phyloP scores from a whole-genome alignment of 1,284 basidiomycete species.

The Fistulinella cinereoalba region DNA sequence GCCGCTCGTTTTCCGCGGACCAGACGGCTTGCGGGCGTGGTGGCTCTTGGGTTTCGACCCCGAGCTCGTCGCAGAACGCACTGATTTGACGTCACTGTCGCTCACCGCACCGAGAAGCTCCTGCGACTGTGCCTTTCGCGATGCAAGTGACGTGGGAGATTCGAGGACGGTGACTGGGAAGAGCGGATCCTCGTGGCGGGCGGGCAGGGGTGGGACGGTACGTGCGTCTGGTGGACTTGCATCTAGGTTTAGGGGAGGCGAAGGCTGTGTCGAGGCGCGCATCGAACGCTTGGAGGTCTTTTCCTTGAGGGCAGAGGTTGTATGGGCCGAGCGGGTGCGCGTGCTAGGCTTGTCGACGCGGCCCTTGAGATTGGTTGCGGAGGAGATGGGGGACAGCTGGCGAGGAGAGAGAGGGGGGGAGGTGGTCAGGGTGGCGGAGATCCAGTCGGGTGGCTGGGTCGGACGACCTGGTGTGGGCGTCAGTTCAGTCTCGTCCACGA shows the following conservation, averaged over 20 bases:
- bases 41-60: slow-evolving; percentile 33
- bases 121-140: slow-evolving; percentile 24
- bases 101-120: slow-evolving; percentile 27
- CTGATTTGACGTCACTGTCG: slow-evolving; percentile 43
- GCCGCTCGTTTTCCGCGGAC: slow-evolving; percentile 48
- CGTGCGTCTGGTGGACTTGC: slow-evolving; percentile 8
- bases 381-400: slow-evolving; percentile 38
- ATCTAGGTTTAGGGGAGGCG: slow-evolving; percentile 27
- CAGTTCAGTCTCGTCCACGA: slow-evolving; percentile 26
- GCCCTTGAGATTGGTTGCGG: slow-evolving; percentile 39
- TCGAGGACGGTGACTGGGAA: slow-evolving; percentile 38
- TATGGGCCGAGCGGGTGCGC: slow-evolving; percentile 1
- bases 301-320: slow-evolving; percentile 7
- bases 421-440: slow-evolving; percentile 15
- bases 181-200: slow-evolving; percentile 21
- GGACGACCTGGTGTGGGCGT: slow-evolving; percentile 27
- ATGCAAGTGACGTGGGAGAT: slow-evolving; percentile 43
- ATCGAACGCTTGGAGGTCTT: slow-evolving; percentile 29
- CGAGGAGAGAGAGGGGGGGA: slow-evolving; percentile 15
- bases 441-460: slow-evolving; percentile 21
- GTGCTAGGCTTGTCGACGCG: slow-evolving; percentile 24
- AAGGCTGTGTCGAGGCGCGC: slow-evolving; percentile 28
- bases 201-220: slow-evolving; percentile 12
- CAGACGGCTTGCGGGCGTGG: slow-evolving; percentile 43
- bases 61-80: slow-evolving; percentile 37